Evolutionary conservation across 371 early-diverging fungal species (phyloP), one percentile per base, ranked within the genome.

Genomic region (Apophysomyces ossiformis): DNA sequence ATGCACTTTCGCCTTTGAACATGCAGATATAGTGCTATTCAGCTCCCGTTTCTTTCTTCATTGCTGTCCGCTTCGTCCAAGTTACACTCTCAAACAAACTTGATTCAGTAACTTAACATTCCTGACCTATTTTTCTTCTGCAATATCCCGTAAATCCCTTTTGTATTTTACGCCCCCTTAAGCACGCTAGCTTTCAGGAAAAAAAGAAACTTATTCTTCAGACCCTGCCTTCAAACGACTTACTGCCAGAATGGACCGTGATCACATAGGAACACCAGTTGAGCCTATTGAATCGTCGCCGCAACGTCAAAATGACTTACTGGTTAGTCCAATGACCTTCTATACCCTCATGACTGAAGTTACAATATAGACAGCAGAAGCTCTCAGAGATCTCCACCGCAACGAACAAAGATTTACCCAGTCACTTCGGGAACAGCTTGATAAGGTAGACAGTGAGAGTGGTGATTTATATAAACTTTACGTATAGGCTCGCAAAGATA

Each of bases 361-460:
- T 45, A 18, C 13, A 45, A 45, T 45, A 7, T 62, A 73, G 74
- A 67, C 65, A 32, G 64, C 58, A 21, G 58, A 54, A 37, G 56
- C 63, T 2, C 62, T 69, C 41, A 67, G 63, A 15, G 75, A 75
- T 32, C 54, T 75, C 37, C 69, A 75, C 41, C 69, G 65, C 39
- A 68, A 66, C 46, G 82, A 79, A 50, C 68, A 79, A 61, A 65
- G 69, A 47, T 61, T 79, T 37, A 77, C 78, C 26, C 72, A 76
- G 15, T 74, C 83, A 0, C 71, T 82, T 60, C 78, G 78, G 13
- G 76, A 79, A 57, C 79, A 82, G 41, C 74, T 82, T 26, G 78
- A 82, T 61, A 77, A 77, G 69, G 82, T 77, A 71, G 44, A 50
- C 38, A 39, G 57, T n/a, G 7, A 41, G 13, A 57, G 32, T 38